Percentiles rank a stretch among this genome's conserved stretches.
Evolutionary conservation across 345 rosid genomes (phyloP).

Genomic region (Moricandia moricandioides): DNA sequence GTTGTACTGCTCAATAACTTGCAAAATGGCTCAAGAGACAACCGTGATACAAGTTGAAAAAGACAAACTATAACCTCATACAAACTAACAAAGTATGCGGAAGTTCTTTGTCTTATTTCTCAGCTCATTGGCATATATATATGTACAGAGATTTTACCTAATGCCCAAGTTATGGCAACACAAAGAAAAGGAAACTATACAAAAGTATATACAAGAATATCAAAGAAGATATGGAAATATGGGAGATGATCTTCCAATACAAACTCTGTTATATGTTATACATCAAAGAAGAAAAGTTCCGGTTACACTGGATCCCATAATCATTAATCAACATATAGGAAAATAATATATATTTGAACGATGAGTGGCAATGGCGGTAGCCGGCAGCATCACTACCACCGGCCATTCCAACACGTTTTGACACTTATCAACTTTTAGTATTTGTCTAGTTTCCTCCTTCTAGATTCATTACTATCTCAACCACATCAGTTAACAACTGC

Average conservation of each 20-base stretch:
- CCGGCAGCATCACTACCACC: constrained; percentile 13
- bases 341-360: neutral
- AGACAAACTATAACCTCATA: neutral
- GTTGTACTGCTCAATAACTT: neutral
- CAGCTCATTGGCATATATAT: no score
- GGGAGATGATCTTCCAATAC: no score
- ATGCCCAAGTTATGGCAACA: no score
- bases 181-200: no score
- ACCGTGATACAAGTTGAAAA: neutral
- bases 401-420: constrained; percentile 21
- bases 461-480: neutral
- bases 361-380: constrained; percentile 23
- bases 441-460: neutral
- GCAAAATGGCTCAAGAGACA: neutral
- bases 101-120: no score
- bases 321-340: neutral
- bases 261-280: no score
- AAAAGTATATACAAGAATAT: no score
- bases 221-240: no score
- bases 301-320: constrained; percentile 2
- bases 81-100: no score
- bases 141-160: no score
- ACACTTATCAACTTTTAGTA: neutral
- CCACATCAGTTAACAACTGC: neutral
- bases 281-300: neutral